Evolutionary conservation across 768 basidiomycete genomes (phyloP).

Genomic region (Boletus subparvulus): DNA sequence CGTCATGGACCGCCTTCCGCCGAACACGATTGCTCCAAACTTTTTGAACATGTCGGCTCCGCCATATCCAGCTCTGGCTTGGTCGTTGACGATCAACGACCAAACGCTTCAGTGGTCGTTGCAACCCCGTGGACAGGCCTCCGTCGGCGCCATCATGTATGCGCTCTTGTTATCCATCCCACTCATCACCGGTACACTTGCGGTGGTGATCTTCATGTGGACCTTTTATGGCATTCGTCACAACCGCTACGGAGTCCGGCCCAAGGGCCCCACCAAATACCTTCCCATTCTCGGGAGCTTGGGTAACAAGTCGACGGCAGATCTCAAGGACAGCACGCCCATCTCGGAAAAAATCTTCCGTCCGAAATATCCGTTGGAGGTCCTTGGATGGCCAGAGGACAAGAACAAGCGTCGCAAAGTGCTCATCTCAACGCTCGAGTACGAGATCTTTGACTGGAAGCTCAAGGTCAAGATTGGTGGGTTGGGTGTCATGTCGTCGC

Average conservation of each 20-base stretch:
- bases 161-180: conserved; percentile 81
- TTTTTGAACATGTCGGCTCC: conserved; percentile 92
- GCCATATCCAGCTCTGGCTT: conserved; percentile 83
- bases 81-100: conserved; percentile 83
- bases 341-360: conserved; percentile 73
- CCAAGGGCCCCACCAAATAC: conserved; percentile 71
- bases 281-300: conserved; percentile 80
- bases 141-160: conserved; percentile 85
- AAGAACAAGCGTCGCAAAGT: conserved; percentile 89
- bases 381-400: conserved; percentile 97
- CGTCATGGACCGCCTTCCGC: conserved; percentile 86
- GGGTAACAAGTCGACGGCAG: conserved; percentile 64
- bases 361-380: conserved; percentile 59
- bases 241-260: conserved; percentile 86
- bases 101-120: conserved; percentile 72
- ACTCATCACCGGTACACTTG: conserved; percentile 77
- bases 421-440: conserved; percentile 89
- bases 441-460: conserved; percentile 97
- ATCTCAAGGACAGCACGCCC: conserved; percentile 61
- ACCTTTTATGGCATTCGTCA: conserved; percentile 95
- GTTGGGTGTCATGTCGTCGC: conserved; percentile 94
- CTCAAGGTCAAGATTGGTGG: conserved; percentile 98
- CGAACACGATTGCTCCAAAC: conserved; percentile 82
- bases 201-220: conserved; percentile 90
- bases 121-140: conserved; percentile 77